A percentile compares a stretch with the other conserved stretches of the same genome.
These are phyloP conservation scores for Corymbia maculata DNA, from an alignment of 345 rosid species.

Conservation along the genomic window DNA sequence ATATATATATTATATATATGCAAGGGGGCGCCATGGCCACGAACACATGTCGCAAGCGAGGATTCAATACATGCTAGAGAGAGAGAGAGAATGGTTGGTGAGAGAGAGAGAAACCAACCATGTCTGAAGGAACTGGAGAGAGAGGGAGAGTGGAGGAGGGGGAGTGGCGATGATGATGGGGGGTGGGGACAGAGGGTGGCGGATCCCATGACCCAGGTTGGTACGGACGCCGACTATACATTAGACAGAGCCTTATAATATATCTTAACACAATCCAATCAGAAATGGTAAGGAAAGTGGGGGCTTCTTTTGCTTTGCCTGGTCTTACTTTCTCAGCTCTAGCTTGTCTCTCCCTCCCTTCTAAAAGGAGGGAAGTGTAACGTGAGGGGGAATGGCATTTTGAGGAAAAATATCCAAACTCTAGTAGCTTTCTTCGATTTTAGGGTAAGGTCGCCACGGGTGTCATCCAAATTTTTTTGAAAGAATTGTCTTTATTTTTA, in stretches of 20 bases:
- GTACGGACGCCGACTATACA: not conserved
- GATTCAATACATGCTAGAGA: not conserved
- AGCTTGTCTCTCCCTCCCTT: not conserved
- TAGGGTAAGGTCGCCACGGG: not conserved
- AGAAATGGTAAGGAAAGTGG: not conserved
- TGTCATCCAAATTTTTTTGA: not conserved
- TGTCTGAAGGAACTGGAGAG: not conserved
- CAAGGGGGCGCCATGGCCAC: not conserved
- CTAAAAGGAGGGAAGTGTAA: not conserved
- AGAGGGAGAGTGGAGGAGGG: not conserved
- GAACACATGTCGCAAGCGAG: not conserved
- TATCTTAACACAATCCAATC: no score
- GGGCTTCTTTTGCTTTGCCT: no score
- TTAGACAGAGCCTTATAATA: not conserved
- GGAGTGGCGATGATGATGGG: not conserved
- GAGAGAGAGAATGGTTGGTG: not conserved
- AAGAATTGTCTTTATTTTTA: no score
- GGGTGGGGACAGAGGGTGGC: not conserved
- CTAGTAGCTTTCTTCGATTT: no score
- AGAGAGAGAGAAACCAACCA: not conserved
- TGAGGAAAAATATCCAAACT: not conserved
- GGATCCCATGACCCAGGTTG: not conserved
- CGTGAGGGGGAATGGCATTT: not conserved
- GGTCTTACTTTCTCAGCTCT: no score
- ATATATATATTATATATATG: no score